These are phyloP conservation scores for Colletotrichum australisinense DNA, from an alignment of 2,329 filamentous ascomycete genomes.

Conservation along the genomic window DNA sequence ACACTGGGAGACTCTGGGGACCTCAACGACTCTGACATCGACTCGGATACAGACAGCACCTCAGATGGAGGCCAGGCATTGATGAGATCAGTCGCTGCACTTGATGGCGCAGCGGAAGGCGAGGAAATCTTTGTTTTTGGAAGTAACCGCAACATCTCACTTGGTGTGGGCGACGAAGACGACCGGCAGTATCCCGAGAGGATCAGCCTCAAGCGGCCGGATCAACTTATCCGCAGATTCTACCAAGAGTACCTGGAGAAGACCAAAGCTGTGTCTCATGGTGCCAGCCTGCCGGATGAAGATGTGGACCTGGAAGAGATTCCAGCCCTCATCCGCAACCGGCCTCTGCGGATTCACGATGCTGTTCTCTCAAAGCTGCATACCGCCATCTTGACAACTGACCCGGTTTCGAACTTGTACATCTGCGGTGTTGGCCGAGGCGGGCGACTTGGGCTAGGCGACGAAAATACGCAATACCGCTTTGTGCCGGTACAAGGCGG, in stretches of 20 bases:
- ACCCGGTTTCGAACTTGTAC: slow-evolving; percentile 90
- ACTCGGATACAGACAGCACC: slow-evolving; percentile 67
- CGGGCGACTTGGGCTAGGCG: slow-evolving; percentile 87
- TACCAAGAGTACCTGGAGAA: slow-evolving; percentile 74
- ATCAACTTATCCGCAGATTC: slow-evolving; percentile 80
- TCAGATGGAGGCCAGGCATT: slow-evolving; percentile 31
- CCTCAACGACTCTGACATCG: slow-evolving; percentile 60
- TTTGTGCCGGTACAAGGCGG: slow-evolving; percentile 86
- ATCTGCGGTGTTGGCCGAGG: slow-evolving; percentile 92
- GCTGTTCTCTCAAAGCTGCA: slow-evolving; percentile 92
- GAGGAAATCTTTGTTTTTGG: slow-evolving; percentile 95
- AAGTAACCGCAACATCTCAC: slow-evolving; percentile 93
- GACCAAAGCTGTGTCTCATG: slow-evolving; percentile 38
- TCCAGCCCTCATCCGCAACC: slow-evolving; percentile 78
- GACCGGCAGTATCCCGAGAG: slow-evolving; percentile 94
- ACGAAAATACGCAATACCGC: slow-evolving; percentile 89
- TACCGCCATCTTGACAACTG: slow-evolving; percentile 87
- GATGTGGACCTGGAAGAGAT: slow-evolving; percentile 61
- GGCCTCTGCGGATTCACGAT: slow-evolving; percentile 81
- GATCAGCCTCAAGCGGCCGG: slow-evolving; percentile 79
- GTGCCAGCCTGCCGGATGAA: slow-evolving; percentile 16
- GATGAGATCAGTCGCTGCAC: slow-evolving; percentile 29
- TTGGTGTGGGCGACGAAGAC: slow-evolving; percentile 95
- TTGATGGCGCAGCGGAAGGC: slow-evolving; percentile 55
- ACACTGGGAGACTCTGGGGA: slow-evolving; percentile 60